Base-by-base conservation (phyloP, 441 rosid species). In the Corymbia calophylla region DNA sequence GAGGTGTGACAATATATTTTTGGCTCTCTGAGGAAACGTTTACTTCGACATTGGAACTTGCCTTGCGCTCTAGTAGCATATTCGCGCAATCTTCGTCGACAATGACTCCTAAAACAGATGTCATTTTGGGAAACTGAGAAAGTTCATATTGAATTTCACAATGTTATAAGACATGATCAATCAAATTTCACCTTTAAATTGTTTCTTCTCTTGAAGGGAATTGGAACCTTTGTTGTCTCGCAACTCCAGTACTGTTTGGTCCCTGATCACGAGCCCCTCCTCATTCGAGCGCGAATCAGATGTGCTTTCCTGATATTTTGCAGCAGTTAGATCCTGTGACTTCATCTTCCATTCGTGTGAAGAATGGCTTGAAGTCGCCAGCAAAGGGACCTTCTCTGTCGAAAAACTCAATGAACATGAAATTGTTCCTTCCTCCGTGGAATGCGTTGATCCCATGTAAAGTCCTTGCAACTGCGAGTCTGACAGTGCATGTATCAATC, bases 401-500 rank as follows among this genome's bases (percentile, higher is more conserved):
- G 90, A 91, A 90, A 91, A 85, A 81, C 91, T 92, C 89, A 92
- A 88, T 13, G 90, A 87, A 70, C 87, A 91, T 58, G 92, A 90
- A 68, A 89, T 89, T 86, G 89, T 80, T 85, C 80, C 92, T 90
- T 90, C 90, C 62, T 92, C 95, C 90, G 93, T 88, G 53, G 88
- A 82, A 87, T 88, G 87, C 77, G 86, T 91, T 32, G 92, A 91
- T 90, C 88, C 93, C 89, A 92, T 93, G 87, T 94, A 93, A 87
- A 91, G 93, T 81, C 88, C 94, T 62, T 90, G 94, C 91, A 96
- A 92, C 88, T 90, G 91, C 7, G 97, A 93, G 90, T 96, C 97
- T 47, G 97, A 95, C 86, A 91, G 91, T 89, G 94, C 91, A 17
- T 89, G 90, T 77, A 89, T 80, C 70, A 89, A 35, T 60, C 87